Percentiles rank a stretch among this genome's conserved stretches.
Conservation (phyloP, 169 alveolate species). For the Cryptosporidium sp. region DNA sequence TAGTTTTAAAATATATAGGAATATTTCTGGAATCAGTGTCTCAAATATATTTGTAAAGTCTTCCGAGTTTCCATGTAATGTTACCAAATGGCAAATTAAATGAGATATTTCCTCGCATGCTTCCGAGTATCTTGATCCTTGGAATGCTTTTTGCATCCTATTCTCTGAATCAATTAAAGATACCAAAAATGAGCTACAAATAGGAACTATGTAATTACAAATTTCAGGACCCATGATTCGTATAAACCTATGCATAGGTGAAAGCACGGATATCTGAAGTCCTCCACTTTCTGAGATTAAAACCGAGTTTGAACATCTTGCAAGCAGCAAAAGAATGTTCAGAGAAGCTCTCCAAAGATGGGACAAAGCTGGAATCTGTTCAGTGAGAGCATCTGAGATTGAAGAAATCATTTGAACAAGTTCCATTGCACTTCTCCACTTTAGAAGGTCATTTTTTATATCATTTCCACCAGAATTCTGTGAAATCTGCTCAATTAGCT, state of each 20-base stretch:
- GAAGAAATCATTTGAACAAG: constrained; percentile 45
- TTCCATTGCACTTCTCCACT: constrained; percentile 55
- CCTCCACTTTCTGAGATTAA: not conserved
- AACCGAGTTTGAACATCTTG: constrained; percentile 3
- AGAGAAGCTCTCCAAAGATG: constrained; percentile 55
- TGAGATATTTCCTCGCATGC: constrained; percentile 67
- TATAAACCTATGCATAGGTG: constrained; percentile 49
- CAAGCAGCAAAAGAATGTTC: not conserved
- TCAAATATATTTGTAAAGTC: constrained; percentile 1
- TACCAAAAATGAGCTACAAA: constrained; percentile 22
- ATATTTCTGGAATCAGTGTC: constrained; percentile 1
- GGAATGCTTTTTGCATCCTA: not conserved
- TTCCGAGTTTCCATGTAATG: constrained; percentile 3
- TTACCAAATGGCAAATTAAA: constrained; percentile 35
- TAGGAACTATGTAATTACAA: constrained; percentile 33
- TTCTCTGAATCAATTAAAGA: constrained; percentile 7
- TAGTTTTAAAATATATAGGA: constrained; percentile 19
- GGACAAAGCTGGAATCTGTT: constrained; percentile 2
- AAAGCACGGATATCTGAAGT: constrained; percentile 16
- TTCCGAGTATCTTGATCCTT: not conserved
- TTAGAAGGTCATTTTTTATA: not conserved
- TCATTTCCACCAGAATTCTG: not conserved
- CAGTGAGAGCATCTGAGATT: constrained; percentile 41
- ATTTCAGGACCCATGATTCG: constrained; percentile 55
- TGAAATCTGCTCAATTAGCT: constrained; percentile 19